Base-by-base conservation (phyloP, 495 filamentous ascomycete species). In the Daldinia concentrica region DNA sequence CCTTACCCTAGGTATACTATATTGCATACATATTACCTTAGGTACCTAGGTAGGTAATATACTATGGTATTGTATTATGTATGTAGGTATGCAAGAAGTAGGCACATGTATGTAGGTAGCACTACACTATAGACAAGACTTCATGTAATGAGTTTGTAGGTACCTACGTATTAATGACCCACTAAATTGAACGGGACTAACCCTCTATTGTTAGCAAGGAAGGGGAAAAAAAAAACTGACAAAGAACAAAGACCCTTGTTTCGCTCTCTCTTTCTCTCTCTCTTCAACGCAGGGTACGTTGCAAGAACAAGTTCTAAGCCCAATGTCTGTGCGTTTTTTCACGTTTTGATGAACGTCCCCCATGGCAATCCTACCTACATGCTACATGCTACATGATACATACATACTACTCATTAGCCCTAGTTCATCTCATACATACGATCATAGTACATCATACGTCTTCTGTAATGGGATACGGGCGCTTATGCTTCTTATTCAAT, bases 271-370 rank as follows among this genome's bases (percentile, higher is more conserved):
- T 74, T 11, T 4, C 34, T 36, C 4, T 34, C 32, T 68, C 56
- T 72, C 69, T 74, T 71, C 58, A 75, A 74, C 59, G 51, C 56
- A 57, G 34, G 32, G 55, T 17, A 67, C 55, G 65, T 66, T 73
- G 65, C 70, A 66, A 66, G 66, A 48, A 62, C n/a, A 41, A 57
- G 34, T 34, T 34, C 15, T 54, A 22, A 71, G 68, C 67, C 58
- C 62, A 69, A 68, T 34, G 76, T 78, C 76, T 76, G 76, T 78
- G 76, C 76, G 74, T 64, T 37, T 58, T 36, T 36, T 36, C 54
- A 52, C 66, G 66, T 66, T 69, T 73, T 59, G 52, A 69, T 62
- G 70, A 73, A 65, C 65, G 58, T 62, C 3, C 52, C 52, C 30
- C 32, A 66, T 71, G 41, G 17, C 32, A 11, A 34, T 34, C 8